Conservation (phyloP, 2,329 filamentous ascomycete genomes). For the Ophiosphaerella narmari region DNA sequence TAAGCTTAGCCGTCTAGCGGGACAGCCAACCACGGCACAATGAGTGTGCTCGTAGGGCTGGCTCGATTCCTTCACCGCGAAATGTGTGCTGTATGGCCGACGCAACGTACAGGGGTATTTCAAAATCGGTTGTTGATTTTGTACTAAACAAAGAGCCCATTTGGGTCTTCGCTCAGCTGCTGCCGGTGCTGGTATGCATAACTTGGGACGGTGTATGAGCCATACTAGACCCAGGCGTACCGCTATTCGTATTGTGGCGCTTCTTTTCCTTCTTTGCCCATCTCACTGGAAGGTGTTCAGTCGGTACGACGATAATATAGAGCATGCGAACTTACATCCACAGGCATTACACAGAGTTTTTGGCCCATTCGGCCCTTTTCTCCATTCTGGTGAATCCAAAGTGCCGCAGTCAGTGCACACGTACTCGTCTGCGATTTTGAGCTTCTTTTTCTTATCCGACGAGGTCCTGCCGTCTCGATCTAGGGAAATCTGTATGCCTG, state of each 20-base stretch:
- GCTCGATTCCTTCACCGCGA: too few relatives aligned
- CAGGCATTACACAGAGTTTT: constrained; percentile 97
- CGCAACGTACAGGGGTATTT: too few relatives aligned
- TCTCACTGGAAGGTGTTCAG: constrained; percentile 50
- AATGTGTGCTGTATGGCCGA: too few relatives aligned
- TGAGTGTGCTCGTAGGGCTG: too few relatives aligned
- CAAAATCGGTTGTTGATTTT: too few relatives aligned
- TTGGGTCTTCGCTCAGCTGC: constrained; percentile 25
- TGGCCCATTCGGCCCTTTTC: constrained; percentile 88
- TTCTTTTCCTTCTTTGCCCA: constrained; percentile 75
- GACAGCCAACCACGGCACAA: too few relatives aligned
- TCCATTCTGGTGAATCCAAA: constrained; percentile 92
- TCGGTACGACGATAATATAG: not conserved
- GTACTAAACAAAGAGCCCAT: too few relatives aligned
- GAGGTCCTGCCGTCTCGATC: constrained; percentile 72
- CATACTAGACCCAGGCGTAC: constrained; percentile 16
- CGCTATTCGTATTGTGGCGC: constrained; percentile 30
- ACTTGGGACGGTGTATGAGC: constrained; percentile 29
- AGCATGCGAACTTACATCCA: constrained; percentile 63
- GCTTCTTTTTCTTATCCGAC: constrained; percentile 83
- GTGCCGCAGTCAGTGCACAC: constrained; percentile 96
- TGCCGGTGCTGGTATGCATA: constrained; percentile 39
- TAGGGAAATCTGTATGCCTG: constrained; percentile 79
- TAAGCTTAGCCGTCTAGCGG: too few relatives aligned
- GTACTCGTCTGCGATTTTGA: constrained; percentile 83